A percentile compares a stretch with the other conserved stretches of the same genome.
phyloP scores from a whole-genome alignment of 176 grass and related monocot species.

The Eleusine indica region DNA sequence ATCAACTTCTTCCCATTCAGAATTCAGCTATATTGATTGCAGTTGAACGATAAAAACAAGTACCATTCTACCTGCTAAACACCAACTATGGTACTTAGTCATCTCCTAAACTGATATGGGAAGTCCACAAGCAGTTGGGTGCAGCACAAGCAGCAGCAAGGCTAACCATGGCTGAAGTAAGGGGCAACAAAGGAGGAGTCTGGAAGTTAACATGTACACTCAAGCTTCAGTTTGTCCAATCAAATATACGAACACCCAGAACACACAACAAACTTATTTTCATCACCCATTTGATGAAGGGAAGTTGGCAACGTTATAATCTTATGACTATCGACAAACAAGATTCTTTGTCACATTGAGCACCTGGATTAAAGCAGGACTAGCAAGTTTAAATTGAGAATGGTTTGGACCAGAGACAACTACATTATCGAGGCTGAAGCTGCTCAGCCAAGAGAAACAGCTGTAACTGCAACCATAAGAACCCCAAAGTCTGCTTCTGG shows the following conservation, averaged over 20 bases:
- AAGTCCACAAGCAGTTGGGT: background rate
- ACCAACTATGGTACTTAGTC: background rate
- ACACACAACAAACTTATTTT: background rate
- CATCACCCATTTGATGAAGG: background rate
- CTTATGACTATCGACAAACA: background rate
- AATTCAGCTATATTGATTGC: background rate
- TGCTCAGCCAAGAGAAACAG: background rate
- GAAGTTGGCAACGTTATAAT: background rate
- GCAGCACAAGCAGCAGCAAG: background rate
- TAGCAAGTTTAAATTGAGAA: constrained; percentile 6
- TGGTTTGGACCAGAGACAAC: background rate
- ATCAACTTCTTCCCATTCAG: background rate
- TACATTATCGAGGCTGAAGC: background rate
- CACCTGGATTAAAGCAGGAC: background rate
- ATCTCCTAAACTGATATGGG: background rate
- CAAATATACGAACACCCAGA: background rate
- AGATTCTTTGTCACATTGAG: background rate
- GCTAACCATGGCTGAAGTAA: too few species aligned
- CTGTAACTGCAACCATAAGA: background rate
- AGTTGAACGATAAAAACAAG: background rate
- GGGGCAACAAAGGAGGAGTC: background rate
- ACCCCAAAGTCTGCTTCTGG: background rate
- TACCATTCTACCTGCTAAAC: background rate
- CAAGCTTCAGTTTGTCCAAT: background rate
- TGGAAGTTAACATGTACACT: constrained; percentile 10